Evolutionary conservation across 2,329 filamentous ascomycete genomes (phyloP), one percentile per base, ranked within the genome.

Genomic region (Aureobasidium pullulans): DNA sequence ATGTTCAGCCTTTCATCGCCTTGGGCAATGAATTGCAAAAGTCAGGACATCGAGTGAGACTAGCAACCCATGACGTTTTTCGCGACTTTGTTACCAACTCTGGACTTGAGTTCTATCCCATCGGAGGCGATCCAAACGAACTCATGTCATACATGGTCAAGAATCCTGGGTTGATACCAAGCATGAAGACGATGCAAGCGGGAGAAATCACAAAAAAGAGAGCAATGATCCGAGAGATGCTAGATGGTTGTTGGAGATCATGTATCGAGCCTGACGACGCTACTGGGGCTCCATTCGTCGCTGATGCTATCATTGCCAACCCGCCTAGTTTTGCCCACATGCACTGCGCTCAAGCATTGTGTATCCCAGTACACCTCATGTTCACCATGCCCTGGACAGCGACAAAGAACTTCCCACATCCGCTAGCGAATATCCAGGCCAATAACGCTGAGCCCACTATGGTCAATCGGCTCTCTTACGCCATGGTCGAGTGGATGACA

Each of bases 301-400:
- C 90, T 0, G 90, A 91, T 72, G 86, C 83, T 50, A 90, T 91
- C 65, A 89, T 90, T 66, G 87, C 88, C 3, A 90, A 91, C 62
- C 88, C 88, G 2, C 88, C 88, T 0, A 88, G 85, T 66, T 90
- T 90, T 71, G 87, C 86, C 0, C 87, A 90, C 66, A 78, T 90
- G 2, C 88, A 91, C 66, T 81, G 86, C 61, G 88, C 87, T 0
- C 86, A 91, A 71, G 88, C 87, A 70, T 72, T 90, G 66, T 87
- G 86, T 0, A 84, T 90, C 52, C 88, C 88, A 0, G 69, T 90
- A 10, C 88, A 91, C 66, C 84, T 96, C 72, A 95, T 96, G 88
- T 96, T 96, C 73, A 96, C 91, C 1, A 96, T 96, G 90, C 91
- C 52, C 5, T 96, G 90, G 87, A 89, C 89, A 0, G 87, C 90